These are phyloP conservation scores for Leishmania mexicana DNA, from an alignment of 208 protist species.

Conservation along the genomic window DNA sequence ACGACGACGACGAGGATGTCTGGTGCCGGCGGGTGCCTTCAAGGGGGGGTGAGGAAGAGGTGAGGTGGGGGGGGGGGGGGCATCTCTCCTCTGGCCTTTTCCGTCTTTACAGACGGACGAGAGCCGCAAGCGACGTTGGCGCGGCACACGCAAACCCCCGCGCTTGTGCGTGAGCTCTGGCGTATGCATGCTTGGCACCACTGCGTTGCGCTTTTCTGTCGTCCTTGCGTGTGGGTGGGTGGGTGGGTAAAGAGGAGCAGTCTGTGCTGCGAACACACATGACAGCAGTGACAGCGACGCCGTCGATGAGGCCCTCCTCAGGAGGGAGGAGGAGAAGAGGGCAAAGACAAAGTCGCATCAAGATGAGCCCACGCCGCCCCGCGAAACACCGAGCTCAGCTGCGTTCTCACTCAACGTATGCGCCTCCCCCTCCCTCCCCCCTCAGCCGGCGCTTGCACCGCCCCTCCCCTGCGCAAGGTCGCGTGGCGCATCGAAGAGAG, in stretches of 20 bases:
- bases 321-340: background rate
- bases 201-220: background rate
- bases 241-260: background rate
- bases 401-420: background rate
- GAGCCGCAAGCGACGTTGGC: background rate
- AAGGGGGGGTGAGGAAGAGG: background rate
- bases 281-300: background rate
- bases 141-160: background rate
- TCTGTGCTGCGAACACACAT: background rate
- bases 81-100: no score
- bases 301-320: background rate
- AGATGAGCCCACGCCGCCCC: background rate
- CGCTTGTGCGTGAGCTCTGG: background rate
- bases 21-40: background rate
- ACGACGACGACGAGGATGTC: no score
- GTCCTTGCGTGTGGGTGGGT: background rate
- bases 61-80: background rate
- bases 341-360: background rate
- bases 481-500: slow-evolving; percentile 29
- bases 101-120: background rate
- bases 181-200: background rate
- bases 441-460: background rate
- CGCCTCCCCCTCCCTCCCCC: background rate
- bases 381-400: background rate
- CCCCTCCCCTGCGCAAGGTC: background rate